Conservation (phyloP, 768 basidiomycete species). For the Pisolithus microcarpus region DNA sequence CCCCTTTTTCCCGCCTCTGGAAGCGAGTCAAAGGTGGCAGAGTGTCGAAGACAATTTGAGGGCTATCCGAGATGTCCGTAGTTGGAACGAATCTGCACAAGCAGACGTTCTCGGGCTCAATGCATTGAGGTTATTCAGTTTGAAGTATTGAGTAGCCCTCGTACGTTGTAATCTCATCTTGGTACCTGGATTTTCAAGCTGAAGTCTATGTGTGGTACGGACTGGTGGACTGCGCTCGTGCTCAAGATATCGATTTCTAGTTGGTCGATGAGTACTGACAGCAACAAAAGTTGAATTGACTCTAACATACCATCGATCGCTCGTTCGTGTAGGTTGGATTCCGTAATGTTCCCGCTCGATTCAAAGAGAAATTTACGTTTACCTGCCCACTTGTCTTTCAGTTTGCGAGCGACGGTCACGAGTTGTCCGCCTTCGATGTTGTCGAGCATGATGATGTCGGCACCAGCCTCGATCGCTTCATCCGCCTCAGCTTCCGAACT, state of each 20-base stretch:
- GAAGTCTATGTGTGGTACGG: constrained; percentile 91
- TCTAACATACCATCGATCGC: constrained; percentile 70
- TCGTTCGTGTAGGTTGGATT: constrained; percentile 71
- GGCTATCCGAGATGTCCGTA: constrained; percentile 47
- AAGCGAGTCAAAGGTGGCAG: constrained; percentile 63
- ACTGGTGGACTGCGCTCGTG: constrained; percentile 86
- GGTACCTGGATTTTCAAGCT: constrained; percentile 89
- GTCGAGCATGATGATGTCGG: constrained; percentile 93
- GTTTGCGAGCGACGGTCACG: constrained; percentile 52
- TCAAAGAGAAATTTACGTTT: constrained; percentile 85
- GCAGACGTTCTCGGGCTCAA: constrained; percentile 65
- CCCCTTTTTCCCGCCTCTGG: constrained; percentile 84
- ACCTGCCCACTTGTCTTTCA: constrained; percentile 76
- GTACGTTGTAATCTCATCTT: constrained; percentile 21
- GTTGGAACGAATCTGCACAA: constrained; percentile 46
- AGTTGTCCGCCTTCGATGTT: constrained; percentile 84
- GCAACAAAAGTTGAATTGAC: background rate
- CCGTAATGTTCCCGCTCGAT: constrained; percentile 92
- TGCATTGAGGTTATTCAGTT: constrained; percentile 62
- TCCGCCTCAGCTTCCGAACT: constrained; percentile 83
- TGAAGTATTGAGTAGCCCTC: constrained; percentile 24
- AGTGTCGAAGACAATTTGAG: constrained; percentile 82
- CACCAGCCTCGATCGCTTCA: constrained; percentile 95
- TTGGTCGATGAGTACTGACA: background rate
- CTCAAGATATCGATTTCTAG: constrained; percentile 92